These are phyloP conservation scores for Cercospora citrullina DNA, from an alignment of 2,329 filamentous ascomycete species.

Conservation along the genomic window DNA sequence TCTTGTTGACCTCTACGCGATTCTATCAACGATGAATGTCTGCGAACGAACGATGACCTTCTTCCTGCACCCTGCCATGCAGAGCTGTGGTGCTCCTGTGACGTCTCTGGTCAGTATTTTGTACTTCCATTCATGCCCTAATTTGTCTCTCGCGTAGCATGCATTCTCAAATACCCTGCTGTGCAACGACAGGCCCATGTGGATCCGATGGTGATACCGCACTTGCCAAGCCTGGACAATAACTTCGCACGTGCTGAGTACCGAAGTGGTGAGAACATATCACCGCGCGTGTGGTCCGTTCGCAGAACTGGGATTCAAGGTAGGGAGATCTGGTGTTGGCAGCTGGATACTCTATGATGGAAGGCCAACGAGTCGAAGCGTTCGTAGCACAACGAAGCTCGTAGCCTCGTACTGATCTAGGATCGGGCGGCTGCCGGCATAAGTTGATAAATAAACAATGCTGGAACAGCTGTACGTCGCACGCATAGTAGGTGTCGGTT, in stretches of 20 bases:
- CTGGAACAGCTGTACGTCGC: background rate
- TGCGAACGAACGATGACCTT: background rate
- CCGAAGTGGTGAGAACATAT: background rate
- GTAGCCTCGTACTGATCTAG: background rate
- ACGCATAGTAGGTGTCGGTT: background rate
- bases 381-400: background rate
- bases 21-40: background rate
- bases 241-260: background rate
- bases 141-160: background rate
- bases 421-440: background rate
- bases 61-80: background rate
- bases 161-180: background rate
- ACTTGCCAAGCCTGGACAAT: background rate
- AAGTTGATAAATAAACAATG: background rate
- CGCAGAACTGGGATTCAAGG: background rate
- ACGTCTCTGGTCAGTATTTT: background rate
- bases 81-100: background rate
- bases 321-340: background rate
- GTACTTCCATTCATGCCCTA: background rate
- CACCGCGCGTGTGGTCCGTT: background rate
- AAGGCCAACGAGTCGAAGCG: background rate
- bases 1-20: background rate
- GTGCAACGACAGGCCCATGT: background rate
- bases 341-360: background rate
- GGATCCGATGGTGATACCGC: background rate